Base-by-base conservation (phyloP, 2,329 filamentous ascomycete species). In the Aureobasidium sp. region DNA sequence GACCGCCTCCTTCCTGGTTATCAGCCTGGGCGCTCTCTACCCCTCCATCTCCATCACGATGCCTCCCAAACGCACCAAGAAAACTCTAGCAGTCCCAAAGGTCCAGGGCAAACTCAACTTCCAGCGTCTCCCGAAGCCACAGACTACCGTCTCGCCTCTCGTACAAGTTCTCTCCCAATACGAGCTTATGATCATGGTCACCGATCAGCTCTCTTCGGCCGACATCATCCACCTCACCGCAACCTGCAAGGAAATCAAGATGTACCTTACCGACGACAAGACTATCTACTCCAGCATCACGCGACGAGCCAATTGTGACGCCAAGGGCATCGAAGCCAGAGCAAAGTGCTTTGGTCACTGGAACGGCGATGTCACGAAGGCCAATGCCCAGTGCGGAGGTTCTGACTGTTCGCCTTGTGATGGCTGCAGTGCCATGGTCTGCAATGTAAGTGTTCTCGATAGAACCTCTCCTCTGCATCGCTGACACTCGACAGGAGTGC, bases 141-240 rank as follows among this genome's bases (percentile, higher is more conserved):
- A 59, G 42, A 29, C 42, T 12, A 19, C 42, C 3, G 15, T 37
- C 31, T 39, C 54, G 1, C 44, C 54, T 9, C 54, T 59, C 54
- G 29, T 48, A 17, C 40, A 59, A 12, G 9, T 59, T 0, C 54
- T 59, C 4, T 59, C 54, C 27, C 54, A 59, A 14, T 59, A 59
- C 22, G 19, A 59, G 33, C 44, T 59, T 14, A 59, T 59, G 54
- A 35, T 47, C 37, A 59, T 59, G 54, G 44, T 59, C 19, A 59
- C 54, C 42, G 24, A 48, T 6, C 54, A 48, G 14, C 54, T 60
- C 15, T 62, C 62, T 3, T 60, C 61, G 15, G 64, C 64, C 12
- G 64, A 65, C 59, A 44, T 65, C 29, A 24, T 64, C 9, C 62
- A 65, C 31, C 64, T 65, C 7, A 62, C 58, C 19, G 45, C 58